Conservation (phyloP, 441 rosid genomes). For the Pelargonium cotyledonis region DNA sequence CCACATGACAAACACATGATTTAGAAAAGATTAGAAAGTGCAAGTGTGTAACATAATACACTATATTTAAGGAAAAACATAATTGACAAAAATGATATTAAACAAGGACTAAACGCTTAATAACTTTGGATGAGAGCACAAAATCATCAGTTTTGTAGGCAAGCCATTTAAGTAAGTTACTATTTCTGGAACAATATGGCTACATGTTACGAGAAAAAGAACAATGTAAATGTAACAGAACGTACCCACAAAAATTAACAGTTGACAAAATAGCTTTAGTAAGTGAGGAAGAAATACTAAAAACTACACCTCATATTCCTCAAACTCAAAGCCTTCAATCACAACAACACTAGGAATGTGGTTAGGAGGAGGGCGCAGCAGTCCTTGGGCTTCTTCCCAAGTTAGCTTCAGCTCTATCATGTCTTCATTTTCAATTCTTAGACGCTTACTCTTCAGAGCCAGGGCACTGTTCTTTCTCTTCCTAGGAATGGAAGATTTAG, state of each 20-base stretch:
- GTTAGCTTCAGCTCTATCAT: slow-evolving; percentile 71
- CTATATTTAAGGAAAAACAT: neutral
- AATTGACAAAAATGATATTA: neutral
- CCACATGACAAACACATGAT: neutral
- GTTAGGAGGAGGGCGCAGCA: slow-evolving; percentile 80
- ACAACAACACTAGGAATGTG: slow-evolving; percentile 53
- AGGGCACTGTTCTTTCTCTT: slow-evolving; percentile 70
- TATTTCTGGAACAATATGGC: neutral
- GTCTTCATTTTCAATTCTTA: slow-evolving; percentile 72
- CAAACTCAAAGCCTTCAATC: slow-evolving; percentile 87
- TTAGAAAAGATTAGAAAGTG: no score
- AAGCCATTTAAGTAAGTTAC: neutral
- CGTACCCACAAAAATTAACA: neutral
- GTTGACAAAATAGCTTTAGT: neutral
- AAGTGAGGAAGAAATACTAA: slow-evolving; percentile 10
- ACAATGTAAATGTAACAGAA: neutral
- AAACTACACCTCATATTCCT: slow-evolving; percentile 75
- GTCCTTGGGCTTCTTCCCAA: slow-evolving; percentile 95
- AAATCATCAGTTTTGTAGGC: neutral
- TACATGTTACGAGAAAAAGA: neutral
- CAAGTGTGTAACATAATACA: neutral
- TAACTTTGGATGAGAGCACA: neutral
- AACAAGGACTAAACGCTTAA: neutral
- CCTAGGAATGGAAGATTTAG: slow-evolving; percentile 42
- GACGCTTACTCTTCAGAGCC: slow-evolving; percentile 77